phyloP scores from a whole-genome alignment of 1,284 basidiomycete genomes.

The Moniliophthora roreri region DNA sequence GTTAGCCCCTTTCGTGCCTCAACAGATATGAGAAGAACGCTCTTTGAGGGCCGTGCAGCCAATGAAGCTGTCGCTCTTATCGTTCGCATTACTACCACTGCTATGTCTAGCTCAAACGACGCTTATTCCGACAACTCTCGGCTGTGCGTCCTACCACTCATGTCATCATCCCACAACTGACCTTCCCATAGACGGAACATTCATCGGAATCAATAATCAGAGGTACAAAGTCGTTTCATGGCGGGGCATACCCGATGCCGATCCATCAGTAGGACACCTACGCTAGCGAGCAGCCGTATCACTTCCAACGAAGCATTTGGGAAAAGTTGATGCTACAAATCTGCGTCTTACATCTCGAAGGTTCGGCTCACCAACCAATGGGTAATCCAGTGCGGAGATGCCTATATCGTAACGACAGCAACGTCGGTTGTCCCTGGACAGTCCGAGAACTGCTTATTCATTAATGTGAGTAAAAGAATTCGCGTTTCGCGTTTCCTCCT shows the following conservation, averaged over 20 bases:
- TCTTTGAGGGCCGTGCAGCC: no score
- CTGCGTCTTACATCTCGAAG: constrained; percentile 14
- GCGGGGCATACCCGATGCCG: constrained; percentile 35
- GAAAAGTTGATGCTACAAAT: constrained; percentile 31
- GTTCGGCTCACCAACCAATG: background rate
- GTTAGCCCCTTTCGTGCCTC: no score
- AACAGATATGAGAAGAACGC: no score
- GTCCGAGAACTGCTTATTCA: constrained; percentile 39
- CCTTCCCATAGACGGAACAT: constrained; percentile 31
- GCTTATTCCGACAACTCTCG: no score
- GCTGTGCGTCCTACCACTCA: no score
- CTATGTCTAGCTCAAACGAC: no score
- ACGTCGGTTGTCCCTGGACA: constrained; percentile 22
- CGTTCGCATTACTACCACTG: no score
- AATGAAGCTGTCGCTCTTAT: no score
- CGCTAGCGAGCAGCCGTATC: constrained; percentile 37
- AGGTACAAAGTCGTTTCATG: constrained; percentile 30
- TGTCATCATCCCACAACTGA: no score
- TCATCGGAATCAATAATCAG: constrained; percentile 29
- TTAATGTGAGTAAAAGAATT: constrained; percentile 28
- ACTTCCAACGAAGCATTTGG: constrained; percentile 34
- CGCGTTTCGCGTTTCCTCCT: background rate
- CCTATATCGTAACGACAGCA: constrained; percentile 28
- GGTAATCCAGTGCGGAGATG: constrained; percentile 17
- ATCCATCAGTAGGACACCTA: constrained; percentile 33